phyloP scores from a whole-genome alignment of 257 asterid genomes.

The Solanum paucissectum region DNA sequence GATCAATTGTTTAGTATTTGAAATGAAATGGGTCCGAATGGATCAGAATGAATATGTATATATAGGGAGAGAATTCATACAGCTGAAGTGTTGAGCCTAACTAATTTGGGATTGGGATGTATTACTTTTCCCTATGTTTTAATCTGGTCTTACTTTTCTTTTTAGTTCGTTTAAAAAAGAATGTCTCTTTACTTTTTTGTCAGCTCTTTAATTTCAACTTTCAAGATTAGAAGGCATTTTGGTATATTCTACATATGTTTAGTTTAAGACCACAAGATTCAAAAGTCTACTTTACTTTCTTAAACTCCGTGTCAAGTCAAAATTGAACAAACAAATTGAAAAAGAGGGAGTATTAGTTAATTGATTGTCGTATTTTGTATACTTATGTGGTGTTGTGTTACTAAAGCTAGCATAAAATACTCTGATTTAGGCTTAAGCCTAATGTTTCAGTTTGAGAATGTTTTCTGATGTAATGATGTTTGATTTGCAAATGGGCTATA shows the following conservation, averaged over 20 bases:
- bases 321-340: neutral
- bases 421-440: neutral
- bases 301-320: neutral
- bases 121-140: neutral
- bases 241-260: neutral
- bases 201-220: neutral
- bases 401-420: neutral
- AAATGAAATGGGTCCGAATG: neutral
- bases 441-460: neutral
- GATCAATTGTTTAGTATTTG: neutral
- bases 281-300: neutral
- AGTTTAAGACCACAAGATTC: neutral
- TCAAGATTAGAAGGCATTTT: neutral
- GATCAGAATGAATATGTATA: neutral
- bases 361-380: neutral
- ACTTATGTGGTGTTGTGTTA: neutral
- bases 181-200: neutral
- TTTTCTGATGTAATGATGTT: neutral
- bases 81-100: neutral
- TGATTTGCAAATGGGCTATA: neutral
- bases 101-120: neutral
- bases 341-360: neutral
- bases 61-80: neutral
- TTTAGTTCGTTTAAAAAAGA: neutral
- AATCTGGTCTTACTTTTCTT: neutral